Base-by-base conservation (phyloP, 805 yeast species). In the Metschnikowia corniflorae region DNA sequence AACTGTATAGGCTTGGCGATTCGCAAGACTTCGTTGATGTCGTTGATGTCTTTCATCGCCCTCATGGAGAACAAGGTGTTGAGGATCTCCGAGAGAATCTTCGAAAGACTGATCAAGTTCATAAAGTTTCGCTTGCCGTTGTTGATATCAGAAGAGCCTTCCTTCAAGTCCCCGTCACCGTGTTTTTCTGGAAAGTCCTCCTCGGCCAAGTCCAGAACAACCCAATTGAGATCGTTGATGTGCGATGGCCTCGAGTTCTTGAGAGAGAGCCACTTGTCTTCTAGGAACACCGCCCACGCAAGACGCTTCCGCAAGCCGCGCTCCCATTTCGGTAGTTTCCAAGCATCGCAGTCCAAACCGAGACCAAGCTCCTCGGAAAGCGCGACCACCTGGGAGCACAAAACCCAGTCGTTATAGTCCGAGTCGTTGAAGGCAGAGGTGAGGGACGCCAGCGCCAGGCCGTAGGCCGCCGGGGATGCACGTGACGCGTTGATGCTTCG, bases 241-340 rank as follows among this genome's bases (percentile, higher is more conserved):
- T 87, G 95, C 0, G 95, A 82, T 2, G 96, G 95, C 28, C 96
- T 68, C 0, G 89, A 78, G 53, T 86, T 94, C 35, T 79, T 77
- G 32, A 89, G 62, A 1, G 95, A 69, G 7, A 82, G 71, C 97
- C 97, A 91, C 55, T 89, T 87, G 53, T 88, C 96, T 58, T 88
- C 95, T 34, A 84, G 68, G 70, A 78, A 91, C 1, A 88, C 93
- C 0, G 97, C 97, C 97, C 98, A 91, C 1, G 97, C 95, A 32
- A 91, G 62, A 40, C 97, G 70, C 49, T 86, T 76, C 35, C 98
- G 71, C 32, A 91, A 63, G 5, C 95, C 94, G 33, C 95, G 71
- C 55, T 91, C 98, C 97, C 97, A 93, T 50, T 82, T 81, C 0
- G 97, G 97, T 23, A 91, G 63, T 51, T 84, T 80, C 98, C 98